A percentile compares a stretch with the other conserved stretches of the same genome.
phyloP scores from a whole-genome alignment of 345 rosid genomes.

The Brassica incana region DNA sequence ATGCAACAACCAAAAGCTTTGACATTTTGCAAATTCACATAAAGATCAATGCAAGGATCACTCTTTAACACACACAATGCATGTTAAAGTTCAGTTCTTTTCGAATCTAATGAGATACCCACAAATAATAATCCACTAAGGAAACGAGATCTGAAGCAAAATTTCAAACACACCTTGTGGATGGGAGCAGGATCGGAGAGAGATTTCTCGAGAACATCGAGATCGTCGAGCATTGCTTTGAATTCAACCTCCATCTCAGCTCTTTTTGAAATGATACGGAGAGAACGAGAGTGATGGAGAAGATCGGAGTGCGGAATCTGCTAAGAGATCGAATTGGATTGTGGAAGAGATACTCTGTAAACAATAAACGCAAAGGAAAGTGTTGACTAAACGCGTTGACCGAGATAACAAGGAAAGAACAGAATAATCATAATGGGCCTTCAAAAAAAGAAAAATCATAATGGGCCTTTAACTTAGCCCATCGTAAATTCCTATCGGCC shows the following conservation, averaged over 20 bases:
- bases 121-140: background rate
- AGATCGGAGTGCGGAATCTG: background rate
- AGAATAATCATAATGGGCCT: background rate
- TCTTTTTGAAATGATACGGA: background rate
- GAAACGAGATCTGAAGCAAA: background rate
- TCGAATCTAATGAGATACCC: background rate
- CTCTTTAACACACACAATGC: conserved; percentile 13
- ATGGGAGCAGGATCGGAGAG: conserved; percentile 62
- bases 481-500: background rate
- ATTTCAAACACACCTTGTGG: conserved; percentile 49
- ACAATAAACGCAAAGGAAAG: background rate
- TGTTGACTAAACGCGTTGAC: conserved; percentile 19
- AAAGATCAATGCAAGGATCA: background rate
- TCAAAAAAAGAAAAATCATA: background rate
- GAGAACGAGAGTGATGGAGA: background rate
- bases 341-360: background rate
- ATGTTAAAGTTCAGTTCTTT: background rate
- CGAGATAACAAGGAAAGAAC: background rate
- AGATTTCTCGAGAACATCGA: conserved; percentile 56
- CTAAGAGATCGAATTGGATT: background rate
- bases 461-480: background rate
- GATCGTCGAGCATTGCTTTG: conserved; percentile 61
- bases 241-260: conserved; percentile 69
- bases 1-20: conserved; percentile 3
- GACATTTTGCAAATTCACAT: background rate